phyloP scores from a whole-genome alignment of 2,329 filamentous ascomycete species.

The Colletotrichum noveboracense region DNA sequence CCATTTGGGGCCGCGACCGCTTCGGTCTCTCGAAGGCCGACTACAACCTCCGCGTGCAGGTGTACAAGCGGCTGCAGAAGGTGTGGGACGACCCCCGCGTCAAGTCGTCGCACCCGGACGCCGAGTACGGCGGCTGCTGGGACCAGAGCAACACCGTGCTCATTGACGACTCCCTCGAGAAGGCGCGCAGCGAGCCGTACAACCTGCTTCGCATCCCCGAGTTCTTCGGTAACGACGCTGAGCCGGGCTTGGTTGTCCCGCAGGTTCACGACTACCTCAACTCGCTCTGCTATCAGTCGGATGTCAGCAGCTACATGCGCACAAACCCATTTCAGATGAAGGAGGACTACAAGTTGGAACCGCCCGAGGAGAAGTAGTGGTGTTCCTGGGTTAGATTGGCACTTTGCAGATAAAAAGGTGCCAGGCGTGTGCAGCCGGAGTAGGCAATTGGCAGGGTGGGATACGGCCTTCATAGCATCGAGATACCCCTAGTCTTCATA shows the following conservation, averaged over 20 bases:
- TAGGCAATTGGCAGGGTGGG: background rate
- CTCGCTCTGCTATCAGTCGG: constrained; percentile 53
- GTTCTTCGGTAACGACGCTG: constrained; percentile 59
- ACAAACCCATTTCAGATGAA: constrained; percentile 52
- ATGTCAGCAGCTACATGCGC: constrained; percentile 69
- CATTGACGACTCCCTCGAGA: constrained; percentile 83
- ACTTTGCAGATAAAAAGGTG: background rate
- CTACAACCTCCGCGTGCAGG: constrained; percentile 76
- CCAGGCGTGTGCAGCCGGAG: background rate
- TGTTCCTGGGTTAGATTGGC: background rate
- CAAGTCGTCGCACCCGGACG: constrained; percentile 48
- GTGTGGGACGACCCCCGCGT: constrained; percentile 68
- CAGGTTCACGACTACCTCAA: constrained; percentile 69
- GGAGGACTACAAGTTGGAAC: constrained; percentile 22
- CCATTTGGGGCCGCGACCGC: constrained; percentile 78
- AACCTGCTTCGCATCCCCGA: constrained; percentile 85
- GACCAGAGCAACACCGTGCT: constrained; percentile 87
- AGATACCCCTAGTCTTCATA: constrained; percentile 7
- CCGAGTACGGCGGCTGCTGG: constrained; percentile 58
- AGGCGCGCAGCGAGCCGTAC: constrained; percentile 81
- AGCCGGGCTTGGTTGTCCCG: constrained; percentile 52
- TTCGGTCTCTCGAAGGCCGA: constrained; percentile 70
- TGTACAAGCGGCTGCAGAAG: constrained; percentile 82
- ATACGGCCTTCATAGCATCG: background rate
- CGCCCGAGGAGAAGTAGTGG: background rate